phyloP scores from a whole-genome alignment of 2,329 filamentous ascomycete genomes.

The Aureobasidium sp. region DNA sequence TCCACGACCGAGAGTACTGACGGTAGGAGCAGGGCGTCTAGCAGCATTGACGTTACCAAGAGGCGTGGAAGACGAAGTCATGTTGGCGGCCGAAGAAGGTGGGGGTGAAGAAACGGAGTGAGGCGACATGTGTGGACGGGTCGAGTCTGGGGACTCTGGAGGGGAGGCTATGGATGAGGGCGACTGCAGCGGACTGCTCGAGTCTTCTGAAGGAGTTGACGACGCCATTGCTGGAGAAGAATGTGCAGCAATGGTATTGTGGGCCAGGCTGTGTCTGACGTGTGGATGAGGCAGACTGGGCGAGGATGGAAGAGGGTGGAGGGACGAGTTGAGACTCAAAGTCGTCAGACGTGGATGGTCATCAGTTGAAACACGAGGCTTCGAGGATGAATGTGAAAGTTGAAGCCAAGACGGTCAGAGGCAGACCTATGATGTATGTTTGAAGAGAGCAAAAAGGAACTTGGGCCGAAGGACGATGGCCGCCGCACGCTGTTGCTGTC shows the following conservation, averaged over 20 bases:
- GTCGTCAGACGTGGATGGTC: not conserved
- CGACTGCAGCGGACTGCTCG: constrained; percentile 10
- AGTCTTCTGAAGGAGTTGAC: constrained; percentile 2
- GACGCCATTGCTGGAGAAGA: not conserved
- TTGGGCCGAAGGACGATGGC: not conserved
- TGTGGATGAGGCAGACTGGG: not conserved
- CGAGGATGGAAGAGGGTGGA: not conserved
- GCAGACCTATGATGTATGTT: not conserved
- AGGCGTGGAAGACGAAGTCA: constrained; percentile 79
- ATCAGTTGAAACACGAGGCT: not conserved
- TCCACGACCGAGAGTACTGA: constrained; percentile 34
- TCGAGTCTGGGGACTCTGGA: not conserved
- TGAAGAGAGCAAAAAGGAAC: not conserved
- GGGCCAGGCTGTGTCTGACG: constrained; percentile 4
- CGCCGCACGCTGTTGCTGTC: not conserved
- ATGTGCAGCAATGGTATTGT: not conserved
- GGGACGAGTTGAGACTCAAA: not conserved
- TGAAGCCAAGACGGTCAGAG: not conserved
- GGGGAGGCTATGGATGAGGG: constrained; percentile 6
- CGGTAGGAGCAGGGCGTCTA: constrained; percentile 44
- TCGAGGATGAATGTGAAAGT: not conserved
- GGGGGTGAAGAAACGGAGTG: constrained; percentile 54
- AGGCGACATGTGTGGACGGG: constrained; percentile 40
- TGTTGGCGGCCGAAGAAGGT: constrained; percentile 39
- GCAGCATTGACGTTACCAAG: constrained; percentile 68